Evolutionary conservation across 192 early-diverging fungal species (phyloP).

Genomic region (Rhizophlyctis rosea): DNA sequence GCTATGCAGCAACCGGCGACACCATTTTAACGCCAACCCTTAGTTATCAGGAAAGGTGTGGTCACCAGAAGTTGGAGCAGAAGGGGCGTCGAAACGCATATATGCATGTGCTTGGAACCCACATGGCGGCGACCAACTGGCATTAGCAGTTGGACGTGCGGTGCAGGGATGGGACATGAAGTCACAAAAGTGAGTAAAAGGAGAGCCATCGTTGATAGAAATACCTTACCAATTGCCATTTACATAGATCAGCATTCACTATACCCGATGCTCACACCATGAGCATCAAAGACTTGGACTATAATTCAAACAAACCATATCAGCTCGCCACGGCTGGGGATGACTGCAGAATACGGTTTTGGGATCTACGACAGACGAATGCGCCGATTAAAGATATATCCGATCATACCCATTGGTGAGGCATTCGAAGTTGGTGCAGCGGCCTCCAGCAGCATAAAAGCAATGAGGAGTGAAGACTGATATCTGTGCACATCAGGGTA

Average conservation of each 20-base stretch:
- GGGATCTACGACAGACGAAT: constrained; percentile 69
- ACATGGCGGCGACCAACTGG: constrained; percentile 53
- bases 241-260: neutral
- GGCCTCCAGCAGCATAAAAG: neutral
- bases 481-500: constrained; percentile 51
- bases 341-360: constrained; percentile 82
- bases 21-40: no score
- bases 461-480: neutral
- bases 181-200: constrained; percentile 35
- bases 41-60: no score
- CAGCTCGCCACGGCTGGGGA: constrained; percentile 82
- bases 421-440: neutral
- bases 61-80: no score
- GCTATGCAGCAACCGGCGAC: no score
- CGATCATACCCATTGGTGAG: constrained; percentile 85
- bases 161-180: constrained; percentile 73
- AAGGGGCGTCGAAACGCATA: no score
- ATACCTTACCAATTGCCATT: no score
- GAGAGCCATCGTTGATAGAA: no score
- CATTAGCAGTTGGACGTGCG: constrained; percentile 55
- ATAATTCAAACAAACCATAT: constrained; percentile 84
- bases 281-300: constrained; percentile 71
- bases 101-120: constrained; percentile 64
- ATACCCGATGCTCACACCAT: constrained; percentile 70
- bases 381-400: constrained; percentile 63